These are phyloP conservation scores for Diaporthe helianthi DNA, from an alignment of 2,329 filamentous ascomycete species.

Conservation along the genomic window DNA sequence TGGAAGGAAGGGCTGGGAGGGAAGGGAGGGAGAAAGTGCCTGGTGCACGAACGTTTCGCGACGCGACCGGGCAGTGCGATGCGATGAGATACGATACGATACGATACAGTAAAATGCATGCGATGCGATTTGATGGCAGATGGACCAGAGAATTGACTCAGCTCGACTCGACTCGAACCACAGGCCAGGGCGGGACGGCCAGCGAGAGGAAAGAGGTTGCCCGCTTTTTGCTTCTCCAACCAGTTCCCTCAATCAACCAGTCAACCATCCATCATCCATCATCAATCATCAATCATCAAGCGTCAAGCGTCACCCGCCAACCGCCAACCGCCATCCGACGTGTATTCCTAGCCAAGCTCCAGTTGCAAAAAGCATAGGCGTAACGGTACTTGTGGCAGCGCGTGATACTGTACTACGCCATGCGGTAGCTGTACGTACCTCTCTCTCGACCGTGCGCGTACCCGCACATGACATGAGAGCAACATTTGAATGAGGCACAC, in stretches of 20 bases:
- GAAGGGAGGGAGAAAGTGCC: not conserved
- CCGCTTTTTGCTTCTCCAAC: conserved; percentile 22
- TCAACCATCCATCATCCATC: conserved; percentile 11
- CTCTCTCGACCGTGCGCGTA: not conserved
- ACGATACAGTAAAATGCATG: conserved; percentile 20
- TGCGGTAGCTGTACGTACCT: not conserved
- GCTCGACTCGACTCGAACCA: conserved; percentile 13
- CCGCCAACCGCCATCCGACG: no score
- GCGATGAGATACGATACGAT: conserved; percentile 19
- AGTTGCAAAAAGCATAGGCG: conserved; percentile 9
- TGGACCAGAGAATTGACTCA: conserved; percentile 10
- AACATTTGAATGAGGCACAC: conserved; percentile 8
- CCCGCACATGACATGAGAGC: not conserved
- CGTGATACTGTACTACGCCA: not conserved
- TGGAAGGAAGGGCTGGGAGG: not conserved
- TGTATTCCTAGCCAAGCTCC: conserved; percentile 1
- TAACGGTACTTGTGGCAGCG: not conserved
- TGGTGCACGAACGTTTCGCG: conserved; percentile 19
- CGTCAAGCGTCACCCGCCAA: not conserved
- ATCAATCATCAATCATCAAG: not conserved
- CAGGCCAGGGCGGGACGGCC: conserved; percentile 10
- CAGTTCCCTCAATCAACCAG: conserved; percentile 9
- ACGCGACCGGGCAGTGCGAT: conserved; percentile 15
- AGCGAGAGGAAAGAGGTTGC: not conserved
- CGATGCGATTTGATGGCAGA: conserved; percentile 22